phyloP scores from a whole-genome alignment of 805 yeast genomes.

The Candida schatavii region DNA sequence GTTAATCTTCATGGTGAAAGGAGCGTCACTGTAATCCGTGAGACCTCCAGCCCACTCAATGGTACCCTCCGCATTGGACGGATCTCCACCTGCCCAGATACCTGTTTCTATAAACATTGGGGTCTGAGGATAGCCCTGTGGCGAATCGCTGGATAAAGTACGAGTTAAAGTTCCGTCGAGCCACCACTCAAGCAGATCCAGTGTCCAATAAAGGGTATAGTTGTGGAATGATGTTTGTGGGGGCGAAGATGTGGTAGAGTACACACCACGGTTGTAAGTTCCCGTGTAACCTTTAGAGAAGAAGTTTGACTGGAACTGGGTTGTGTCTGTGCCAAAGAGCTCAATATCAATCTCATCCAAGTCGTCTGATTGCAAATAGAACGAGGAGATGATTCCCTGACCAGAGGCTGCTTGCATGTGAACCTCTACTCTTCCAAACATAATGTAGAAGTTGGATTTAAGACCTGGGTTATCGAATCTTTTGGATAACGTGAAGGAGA shows the following conservation, averaged over 20 bases:
- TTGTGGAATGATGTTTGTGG: slow-evolving; percentile 65
- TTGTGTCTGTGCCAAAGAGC: slow-evolving; percentile 75
- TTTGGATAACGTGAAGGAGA: slow-evolving; percentile 52
- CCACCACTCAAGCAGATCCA: slow-evolving; percentile 60
- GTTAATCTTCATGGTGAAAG: slow-evolving; percentile 63
- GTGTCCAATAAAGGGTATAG: slow-evolving; percentile 82
- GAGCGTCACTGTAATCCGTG: slow-evolving; percentile 61
- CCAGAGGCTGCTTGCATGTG: slow-evolving; percentile 70
- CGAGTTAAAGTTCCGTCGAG: slow-evolving; percentile 68
- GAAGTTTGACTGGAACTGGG: slow-evolving; percentile 72
- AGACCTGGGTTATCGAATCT: slow-evolving; percentile 74
- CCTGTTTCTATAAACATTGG: slow-evolving; percentile 74
- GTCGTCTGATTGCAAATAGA: slow-evolving; percentile 76
- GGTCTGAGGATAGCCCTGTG: slow-evolving; percentile 79
- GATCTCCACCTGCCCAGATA: slow-evolving; percentile 80
- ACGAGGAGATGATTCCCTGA: slow-evolving; percentile 72
- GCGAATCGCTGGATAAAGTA: slow-evolving; percentile 49
- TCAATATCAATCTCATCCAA: slow-evolving; percentile 86
- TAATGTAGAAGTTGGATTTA: slow-evolving; percentile 71
- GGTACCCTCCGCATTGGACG: slow-evolving; percentile 59
- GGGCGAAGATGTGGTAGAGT: slow-evolving; percentile 48
- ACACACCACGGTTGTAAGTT: slow-evolving; percentile 76
- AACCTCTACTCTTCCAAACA: slow-evolving; percentile 82
- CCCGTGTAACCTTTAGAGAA: slow-evolving; percentile 76
- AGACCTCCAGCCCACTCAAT: slow-evolving; percentile 79